Evolutionary conservation across 2,329 filamentous ascomycete species (phyloP).

Genomic region (Pseudogymnoascus sp.): DNA sequence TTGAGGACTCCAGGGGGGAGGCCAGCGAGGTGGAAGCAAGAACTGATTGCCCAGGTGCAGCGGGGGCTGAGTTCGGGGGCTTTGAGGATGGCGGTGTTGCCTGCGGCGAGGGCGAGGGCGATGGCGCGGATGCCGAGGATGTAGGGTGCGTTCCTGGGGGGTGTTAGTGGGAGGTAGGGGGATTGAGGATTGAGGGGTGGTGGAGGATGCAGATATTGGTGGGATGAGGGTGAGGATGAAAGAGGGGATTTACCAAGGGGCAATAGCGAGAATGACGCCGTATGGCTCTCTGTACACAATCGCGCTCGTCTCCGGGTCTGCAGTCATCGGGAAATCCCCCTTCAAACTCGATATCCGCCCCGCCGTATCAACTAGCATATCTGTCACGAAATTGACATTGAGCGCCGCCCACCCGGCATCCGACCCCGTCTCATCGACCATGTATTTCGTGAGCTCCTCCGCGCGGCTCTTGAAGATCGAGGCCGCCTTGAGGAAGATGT

Average conservation of each 20-base stretch:
- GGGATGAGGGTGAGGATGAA: background rate
- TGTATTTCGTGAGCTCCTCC: slow-evolving; percentile 54
- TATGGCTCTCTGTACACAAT: slow-evolving; percentile 69
- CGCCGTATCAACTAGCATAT: slow-evolving; percentile 38
- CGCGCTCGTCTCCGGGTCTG: slow-evolving; percentile 46
- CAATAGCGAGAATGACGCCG: slow-evolving; percentile 72
- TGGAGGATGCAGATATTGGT: too few relatives aligned
- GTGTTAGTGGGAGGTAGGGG: background rate
- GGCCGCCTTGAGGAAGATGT: slow-evolving; percentile 63
- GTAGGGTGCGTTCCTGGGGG: slow-evolving; percentile 48
- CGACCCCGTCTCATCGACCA: slow-evolving; percentile 46
- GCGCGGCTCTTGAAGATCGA: slow-evolving; percentile 53
- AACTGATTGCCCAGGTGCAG: slow-evolving; percentile 54
- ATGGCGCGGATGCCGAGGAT: slow-evolving; percentile 49
- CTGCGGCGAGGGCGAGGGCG: slow-evolving; percentile 61
- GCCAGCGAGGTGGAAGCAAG: slow-evolving; percentile 64
- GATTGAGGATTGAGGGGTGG: too few relatives aligned
- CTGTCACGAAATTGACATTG: slow-evolving; percentile 33
- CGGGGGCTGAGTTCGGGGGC: slow-evolving; percentile 61
- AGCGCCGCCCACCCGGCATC: slow-evolving; percentile 33
- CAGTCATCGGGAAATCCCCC: slow-evolving; percentile 31
- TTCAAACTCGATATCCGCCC: slow-evolving; percentile 33
- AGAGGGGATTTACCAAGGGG: slow-evolving; percentile 58
- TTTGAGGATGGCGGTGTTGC: slow-evolving; percentile 72
- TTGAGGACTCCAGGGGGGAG: slow-evolving; percentile 70